phyloP scores from a whole-genome alignment of 169 alveolate genomes.

The Prorocentrum cordatum region DNA sequence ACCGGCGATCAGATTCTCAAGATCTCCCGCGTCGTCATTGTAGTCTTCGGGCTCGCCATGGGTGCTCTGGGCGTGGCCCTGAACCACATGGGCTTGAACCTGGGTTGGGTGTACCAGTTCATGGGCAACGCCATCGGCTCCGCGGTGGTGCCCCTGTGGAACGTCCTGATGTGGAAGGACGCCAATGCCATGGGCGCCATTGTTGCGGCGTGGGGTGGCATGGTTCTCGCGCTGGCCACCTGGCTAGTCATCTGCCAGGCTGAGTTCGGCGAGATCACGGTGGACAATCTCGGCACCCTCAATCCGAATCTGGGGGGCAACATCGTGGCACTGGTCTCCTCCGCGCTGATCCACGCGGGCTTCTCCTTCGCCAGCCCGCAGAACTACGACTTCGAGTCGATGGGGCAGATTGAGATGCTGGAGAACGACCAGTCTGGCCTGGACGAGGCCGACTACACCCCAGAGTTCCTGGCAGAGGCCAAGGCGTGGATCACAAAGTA shows the following conservation, averaged over 20 bases:
- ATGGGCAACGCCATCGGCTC: conserved; percentile 58
- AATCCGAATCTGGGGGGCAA: conserved; percentile 29
- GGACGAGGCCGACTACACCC: not conserved
- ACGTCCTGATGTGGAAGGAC: not conserved
- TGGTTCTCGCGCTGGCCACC: not conserved
- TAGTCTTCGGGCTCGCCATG: conserved; percentile 20
- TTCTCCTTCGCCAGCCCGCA: conserved; percentile 16
- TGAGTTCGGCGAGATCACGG: conserved; percentile 22
- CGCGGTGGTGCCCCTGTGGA: conserved; percentile 42
- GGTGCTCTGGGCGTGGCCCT: conserved; percentile 28
- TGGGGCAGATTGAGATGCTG: conserved; percentile 23
- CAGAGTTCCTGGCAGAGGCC: conserved; percentile 24
- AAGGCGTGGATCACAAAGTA: conserved; percentile 34
- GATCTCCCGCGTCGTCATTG: conserved; percentile 18
- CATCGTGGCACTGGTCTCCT: not conserved
- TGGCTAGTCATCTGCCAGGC: conserved; percentile 7
- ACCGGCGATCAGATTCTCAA: conserved; percentile 7
- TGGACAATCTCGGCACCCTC: conserved; percentile 12
- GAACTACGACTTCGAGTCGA: conserved; percentile 25
- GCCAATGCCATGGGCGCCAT: conserved; percentile 22
- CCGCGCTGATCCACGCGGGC: conserved; percentile 11
- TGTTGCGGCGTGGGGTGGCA: conserved; percentile 36
- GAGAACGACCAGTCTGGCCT: conserved; percentile 21
- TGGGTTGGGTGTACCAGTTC: conserved; percentile 41
- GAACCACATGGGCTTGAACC: conserved; percentile 32